Evolutionary conservation across 768 basidiomycete species (phyloP), one percentile per base, ranked within the genome.

Genomic region (Brasilioporus rufonigricans): DNA sequence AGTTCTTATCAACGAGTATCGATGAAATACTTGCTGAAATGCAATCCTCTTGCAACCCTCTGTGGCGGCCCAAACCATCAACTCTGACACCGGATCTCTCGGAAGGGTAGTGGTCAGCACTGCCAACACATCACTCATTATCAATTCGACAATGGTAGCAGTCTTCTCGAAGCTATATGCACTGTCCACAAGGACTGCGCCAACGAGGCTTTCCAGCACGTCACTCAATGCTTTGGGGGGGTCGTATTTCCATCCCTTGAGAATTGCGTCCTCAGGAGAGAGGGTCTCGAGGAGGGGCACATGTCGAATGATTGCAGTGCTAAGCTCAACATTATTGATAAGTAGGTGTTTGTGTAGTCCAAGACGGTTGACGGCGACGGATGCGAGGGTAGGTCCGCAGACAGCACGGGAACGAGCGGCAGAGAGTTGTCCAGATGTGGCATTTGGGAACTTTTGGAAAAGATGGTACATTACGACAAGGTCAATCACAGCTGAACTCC

Each of bases 171-270:
- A 85, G 58, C 91, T 72, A 64, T 86, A 91, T 5, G 79, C 84
- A 5, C 83, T 81, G 70, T 96, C 93, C 40, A 95, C 80, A 27
- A 96, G 79, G 19, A 96, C 75, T 3, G 91, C 92, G 1, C 91
- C 93, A 32, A 93, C 74, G 6, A 95, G 72, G 50, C 91, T 89
- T 71, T 96, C 93, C 50, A 95, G 77, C 5, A 92, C 81, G 64
- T 96, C 93, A 52, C 89, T 87, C 31, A 93, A 72, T 7, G 82
- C 86, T 70, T 96, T 96, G 0, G 93, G 92, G 10, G 92, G 91
- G 61, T 92, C 87, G 58, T 85, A 87, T 61, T 82, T 82, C 92
- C 91, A 94, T 7, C 87, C 84, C 33, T 80, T 77, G 13, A 79
- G 67, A 43, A 92, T 80, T 19, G 90, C 82, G 44, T 89, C 83